Base-by-base conservation (phyloP, 1,139 yeast species). In the Lodderomyces margitis region DNA sequence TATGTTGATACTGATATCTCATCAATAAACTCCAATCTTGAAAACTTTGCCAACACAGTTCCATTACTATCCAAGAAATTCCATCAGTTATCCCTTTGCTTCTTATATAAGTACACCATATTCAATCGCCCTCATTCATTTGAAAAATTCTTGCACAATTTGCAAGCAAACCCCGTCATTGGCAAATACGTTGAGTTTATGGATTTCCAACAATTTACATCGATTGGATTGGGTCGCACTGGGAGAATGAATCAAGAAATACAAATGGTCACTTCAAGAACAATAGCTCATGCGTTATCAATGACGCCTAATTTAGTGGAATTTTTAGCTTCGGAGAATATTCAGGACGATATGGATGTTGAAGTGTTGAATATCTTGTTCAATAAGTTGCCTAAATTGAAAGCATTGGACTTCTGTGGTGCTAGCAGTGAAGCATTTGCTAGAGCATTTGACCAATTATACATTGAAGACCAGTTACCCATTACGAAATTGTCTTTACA, bases 201-300 rank as follows among this genome's bases (percentile, higher is more conserved):
- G 54, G 97, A 89, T 64, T 89, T 89, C 56, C 87, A 86, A 56
- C 92, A 87, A 48, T 85, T 89, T 58, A 88, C 97, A 0, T 84
- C 94, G 1, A 83, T 91, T 40, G 97, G 97, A 0, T 70, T 89
- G 40, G 97, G 97, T 3, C 71, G 96, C 48, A 86, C 96, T 0
- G 87, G 87, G 7, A 77, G 85, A 51, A 88, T 88, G 95, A 89
- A 87, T 63, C 83, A 80, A 60, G 95, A 87, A 61, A 89, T 89
- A 51, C 95, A 88, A 61, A 87, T 88, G 87, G 88, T 89, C 34
- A 89, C 96, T 0, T 72, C 83, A 36, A 65, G 70, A 21, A 89
- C 96, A 2, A 80, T 89, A 25, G 59, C 77, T 39, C 68, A 74
- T 28, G 87, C 88, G 42, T 67, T 89, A 32, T 59, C 66, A 40